Evolutionary conservation across 441 rosid genomes (phyloP).

Genomic region (Oxalis stricta): DNA sequence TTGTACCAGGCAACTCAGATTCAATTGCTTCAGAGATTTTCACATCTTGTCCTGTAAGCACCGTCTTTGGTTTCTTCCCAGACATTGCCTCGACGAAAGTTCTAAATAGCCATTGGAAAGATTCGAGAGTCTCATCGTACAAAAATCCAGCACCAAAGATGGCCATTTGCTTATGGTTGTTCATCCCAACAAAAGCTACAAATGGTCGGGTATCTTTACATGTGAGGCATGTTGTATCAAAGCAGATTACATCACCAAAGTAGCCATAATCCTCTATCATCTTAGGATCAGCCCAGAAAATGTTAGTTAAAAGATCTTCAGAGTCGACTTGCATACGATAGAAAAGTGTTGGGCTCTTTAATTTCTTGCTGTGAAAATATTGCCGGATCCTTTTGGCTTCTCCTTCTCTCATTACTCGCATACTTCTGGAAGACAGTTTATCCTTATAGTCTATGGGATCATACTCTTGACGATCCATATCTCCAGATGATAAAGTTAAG

Average conservation of each 20-base stretch:
- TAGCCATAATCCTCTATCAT: constrained; percentile 15
- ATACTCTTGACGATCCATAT: constrained; percentile 7
- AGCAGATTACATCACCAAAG: constrained; percentile 15
- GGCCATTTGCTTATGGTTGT: constrained; percentile 19
- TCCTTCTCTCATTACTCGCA: constrained; percentile 13
- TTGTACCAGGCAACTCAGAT: constrained; percentile 6
- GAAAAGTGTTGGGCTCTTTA: constrained; percentile 18
- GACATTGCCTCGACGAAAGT: constrained; percentile 15
- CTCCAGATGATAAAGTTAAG: constrained; percentile 2
- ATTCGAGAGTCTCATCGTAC: constrained; percentile 14
- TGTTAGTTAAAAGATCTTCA: constrained; percentile 16
- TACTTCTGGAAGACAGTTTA: constrained; percentile 13
- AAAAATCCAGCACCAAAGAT: constrained; percentile 15
- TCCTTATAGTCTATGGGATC: constrained; percentile 6
- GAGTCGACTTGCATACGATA: constrained; percentile 19
- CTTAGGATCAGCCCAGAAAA: constrained; percentile 15
- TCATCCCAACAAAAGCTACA: constrained; percentile 15
- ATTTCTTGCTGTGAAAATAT: constrained; percentile 15
- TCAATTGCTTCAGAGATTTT: constrained; percentile 10
- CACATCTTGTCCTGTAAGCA: constrained; percentile 17
- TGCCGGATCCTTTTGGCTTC: constrained; percentile 19
- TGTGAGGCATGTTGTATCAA: constrained; percentile 12
- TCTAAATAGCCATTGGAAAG: constrained; percentile 17
- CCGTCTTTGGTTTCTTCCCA: constrained; percentile 15
- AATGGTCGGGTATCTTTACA: constrained; percentile 10